phyloP scores from a whole-genome alignment of 108 stramenopile species.

The Cylindrotheca fusiformis region DNA sequence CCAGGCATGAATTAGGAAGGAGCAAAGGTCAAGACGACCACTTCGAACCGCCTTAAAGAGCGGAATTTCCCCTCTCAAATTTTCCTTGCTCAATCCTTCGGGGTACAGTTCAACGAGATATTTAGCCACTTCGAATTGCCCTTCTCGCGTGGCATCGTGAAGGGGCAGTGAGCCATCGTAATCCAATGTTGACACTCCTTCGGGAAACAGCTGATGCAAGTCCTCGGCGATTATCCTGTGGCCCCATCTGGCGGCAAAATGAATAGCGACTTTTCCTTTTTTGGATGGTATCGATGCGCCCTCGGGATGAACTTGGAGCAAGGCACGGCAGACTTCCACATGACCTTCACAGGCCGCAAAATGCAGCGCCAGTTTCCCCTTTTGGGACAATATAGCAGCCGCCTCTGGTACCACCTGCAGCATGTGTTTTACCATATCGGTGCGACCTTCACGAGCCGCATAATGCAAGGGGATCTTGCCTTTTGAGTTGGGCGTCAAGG shows the following conservation, averaged over 20 bases:
- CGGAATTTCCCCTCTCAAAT: constrained; percentile 47
- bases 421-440: constrained; percentile 40
- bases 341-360: constrained; percentile 58
- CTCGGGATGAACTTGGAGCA: constrained; percentile 37
- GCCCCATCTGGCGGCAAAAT: constrained; percentile 58
- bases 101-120: constrained; percentile 34
- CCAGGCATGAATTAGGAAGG: constrained; percentile 33
- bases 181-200: constrained; percentile 27
- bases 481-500: constrained; percentile 41
- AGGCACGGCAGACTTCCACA: constrained; percentile 23
- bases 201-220: constrained; percentile 23
- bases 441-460: constrained; percentile 49
- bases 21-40: constrained; percentile 34
- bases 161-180: constrained; percentile 50
- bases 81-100: constrained; percentile 25
- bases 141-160: constrained; percentile 53
- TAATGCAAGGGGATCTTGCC: constrained; percentile 61
- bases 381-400: constrained; percentile 39
- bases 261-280: constrained; percentile 54
- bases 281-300: constrained; percentile 33
- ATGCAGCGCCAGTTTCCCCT: constrained; percentile 50
- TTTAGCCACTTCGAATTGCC: constrained; percentile 39
- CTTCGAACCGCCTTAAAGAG: constrained; percentile 49
- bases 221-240: constrained; percentile 40
- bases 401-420: constrained; percentile 24